Base-by-base conservation (phyloP, 345 rosid genomes). In the Punica granatum region DNA sequence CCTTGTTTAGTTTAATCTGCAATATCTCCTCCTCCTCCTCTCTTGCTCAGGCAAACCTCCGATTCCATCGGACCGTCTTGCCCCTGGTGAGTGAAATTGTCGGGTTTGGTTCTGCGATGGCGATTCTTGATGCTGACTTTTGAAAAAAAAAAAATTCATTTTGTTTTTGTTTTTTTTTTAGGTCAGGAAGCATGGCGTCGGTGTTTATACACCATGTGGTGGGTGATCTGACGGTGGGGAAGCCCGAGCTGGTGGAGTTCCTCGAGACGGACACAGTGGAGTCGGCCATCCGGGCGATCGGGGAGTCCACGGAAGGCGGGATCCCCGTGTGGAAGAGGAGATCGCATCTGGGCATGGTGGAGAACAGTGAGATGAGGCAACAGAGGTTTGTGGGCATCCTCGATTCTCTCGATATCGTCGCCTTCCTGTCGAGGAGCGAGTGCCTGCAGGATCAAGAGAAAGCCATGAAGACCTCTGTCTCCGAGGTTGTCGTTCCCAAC, bases 141-240 rank as follows among this genome's bases (percentile, higher is more conserved):
- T 37, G 5, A 37, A 5, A 37, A 4, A 4, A 37, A 37, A 37
- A 37, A 37, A 4, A 4, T 37, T n/a, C 1, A 0, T 54, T 68
- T 68, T 41, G 21, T 23, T 33, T 68, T 43, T 59, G 14, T 30
- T 18, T 36, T 25, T 25, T 46, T 53, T 28, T 56, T 34, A 60
- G 46, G 32, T 67, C 16, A 26, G 3, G 37, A 70, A 63, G 31
- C 12, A 89, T 94, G 98, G 97, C 92, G 4, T 94, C 98, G 7
- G 93, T 94, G 72, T 90, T 94, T 59, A 60, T 94, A 48, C 85
- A 94, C 61, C 99, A 94, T 66, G 96, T 91, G 61, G 98, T 89
- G 42, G 99, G 99, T 14, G 99, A 94, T 88, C 90, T 94, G 72
- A 94, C 98, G 31, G 98, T 94, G 70, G 99, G 98, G 69, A 94